These are phyloP conservation scores for Candida ficus DNA, from an alignment of 805 yeast species.

Conservation along the genomic window DNA sequence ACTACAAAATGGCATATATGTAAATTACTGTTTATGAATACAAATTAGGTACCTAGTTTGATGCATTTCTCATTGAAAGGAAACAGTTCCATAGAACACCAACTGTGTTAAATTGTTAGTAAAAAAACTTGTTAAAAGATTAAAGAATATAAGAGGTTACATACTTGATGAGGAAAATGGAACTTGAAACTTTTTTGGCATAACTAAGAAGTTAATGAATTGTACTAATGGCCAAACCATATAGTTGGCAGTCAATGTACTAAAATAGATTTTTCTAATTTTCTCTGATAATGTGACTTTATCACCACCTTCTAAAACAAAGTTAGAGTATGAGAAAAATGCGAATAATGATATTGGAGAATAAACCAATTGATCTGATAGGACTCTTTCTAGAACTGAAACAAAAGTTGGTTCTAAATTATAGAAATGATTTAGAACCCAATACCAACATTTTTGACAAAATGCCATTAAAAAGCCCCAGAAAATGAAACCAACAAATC, in stretches of 20 bases:
- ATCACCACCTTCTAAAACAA: constrained; percentile 72
- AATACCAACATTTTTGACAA: constrained; percentile 86
- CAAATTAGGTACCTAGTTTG: too few species aligned
- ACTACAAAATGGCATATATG: neutral
- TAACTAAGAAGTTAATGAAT: constrained; percentile 62
- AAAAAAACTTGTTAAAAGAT: neutral
- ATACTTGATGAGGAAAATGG: constrained; percentile 79
- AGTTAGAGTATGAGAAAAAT: constrained; percentile 81
- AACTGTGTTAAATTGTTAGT: constrained; percentile 28
- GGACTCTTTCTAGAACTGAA: constrained; percentile 77
- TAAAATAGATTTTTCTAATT: constrained; percentile 58
- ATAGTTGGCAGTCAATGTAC: constrained; percentile 63
- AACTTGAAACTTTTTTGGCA: constrained; percentile 74
- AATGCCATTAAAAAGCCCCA: constrained; percentile 89
- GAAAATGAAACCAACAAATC: constrained; percentile 72
- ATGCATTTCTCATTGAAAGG: constrained; percentile 73
- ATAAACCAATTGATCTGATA: constrained; percentile 85
- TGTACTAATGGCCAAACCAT: constrained; percentile 83
- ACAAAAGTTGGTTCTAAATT: constrained; percentile 79
- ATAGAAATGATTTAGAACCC: constrained; percentile 69
- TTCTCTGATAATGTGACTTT: constrained; percentile 58
- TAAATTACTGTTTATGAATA: too few species aligned
- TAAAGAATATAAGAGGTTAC: constrained; percentile 22
- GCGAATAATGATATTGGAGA: constrained; percentile 80
- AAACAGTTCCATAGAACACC: constrained; percentile 95